Percentiles rank a stretch among this genome's conserved stretches.
Conservation (phyloP, 495 filamentous ascomycete species). For the Neurospora sp. region DNA sequence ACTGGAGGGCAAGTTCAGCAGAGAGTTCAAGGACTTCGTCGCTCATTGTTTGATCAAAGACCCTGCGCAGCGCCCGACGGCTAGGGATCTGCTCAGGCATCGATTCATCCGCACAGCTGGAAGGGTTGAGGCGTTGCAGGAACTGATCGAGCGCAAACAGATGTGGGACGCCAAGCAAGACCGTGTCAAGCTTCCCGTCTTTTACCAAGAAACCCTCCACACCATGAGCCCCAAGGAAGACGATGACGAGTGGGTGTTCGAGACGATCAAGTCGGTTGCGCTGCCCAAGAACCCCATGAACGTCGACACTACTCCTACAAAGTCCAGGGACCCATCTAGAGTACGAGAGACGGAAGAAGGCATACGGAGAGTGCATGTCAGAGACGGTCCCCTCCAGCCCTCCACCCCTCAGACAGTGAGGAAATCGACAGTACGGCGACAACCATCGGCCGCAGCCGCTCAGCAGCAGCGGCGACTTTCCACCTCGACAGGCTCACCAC, state of each 20-base stretch:
- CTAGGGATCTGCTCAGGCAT: slow-evolving; percentile 83
- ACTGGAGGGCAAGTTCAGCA: slow-evolving; percentile 80
- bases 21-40: slow-evolving; percentile 89
- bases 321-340: slow-evolving; percentile 43
- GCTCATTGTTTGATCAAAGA: slow-evolving; percentile 84
- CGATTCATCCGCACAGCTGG: slow-evolving; percentile 80
- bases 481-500: slow-evolving; percentile 33
- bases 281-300: slow-evolving; percentile 30
- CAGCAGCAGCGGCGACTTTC: slow-evolving; percentile 13
- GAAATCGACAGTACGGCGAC: slow-evolving; percentile 40
- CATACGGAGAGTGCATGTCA: slow-evolving; percentile 50
- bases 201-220: slow-evolving; percentile 84
- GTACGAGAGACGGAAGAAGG: slow-evolving; percentile 43
- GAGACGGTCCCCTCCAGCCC: slow-evolving; percentile 42
- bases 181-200: slow-evolving; percentile 53
- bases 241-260: slow-evolving; percentile 93
- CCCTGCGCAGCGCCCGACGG: slow-evolving; percentile 69
- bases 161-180: slow-evolving; percentile 61
- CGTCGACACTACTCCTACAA: slow-evolving; percentile 6
- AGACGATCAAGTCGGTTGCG: slow-evolving; percentile 66
- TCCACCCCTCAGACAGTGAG: slow-evolving; percentile 43
- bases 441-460: slow-evolving; percentile 35
- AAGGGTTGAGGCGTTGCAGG: slow-evolving; percentile 72
- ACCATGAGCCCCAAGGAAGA: slow-evolving; percentile 59
- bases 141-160: slow-evolving; percentile 77